Base-by-base conservation (phyloP, 78 protist genomes). In the Goniomonas avonlea region DNA sequence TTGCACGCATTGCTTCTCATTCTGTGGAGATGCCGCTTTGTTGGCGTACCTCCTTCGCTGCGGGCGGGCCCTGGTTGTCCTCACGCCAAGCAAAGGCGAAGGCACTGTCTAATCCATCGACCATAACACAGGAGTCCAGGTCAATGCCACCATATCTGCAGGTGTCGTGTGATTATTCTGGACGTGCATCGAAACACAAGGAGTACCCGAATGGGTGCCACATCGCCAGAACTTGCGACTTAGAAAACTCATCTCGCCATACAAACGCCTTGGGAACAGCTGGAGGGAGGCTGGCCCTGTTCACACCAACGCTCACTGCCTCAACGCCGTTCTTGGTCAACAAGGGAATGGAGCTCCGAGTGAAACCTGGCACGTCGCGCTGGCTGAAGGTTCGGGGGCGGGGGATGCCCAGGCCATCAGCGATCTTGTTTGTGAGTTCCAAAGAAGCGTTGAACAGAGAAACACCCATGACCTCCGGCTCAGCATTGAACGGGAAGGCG, bases 401-500 rank as follows among this genome's bases (percentile, higher is more conserved):
- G 29, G 59, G 9, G 8, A 74, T 70, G 70, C 27, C 27, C 45
- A 74, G 43, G 35, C 20, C 39, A 27, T 53, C 32, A n/a, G 45
- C 79, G 13, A 74, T 15, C 25, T 45, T 23, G 29, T 74, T 15
- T 18, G 15, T 15, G 29, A 15, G 29, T n/a, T 59, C 13, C 29
- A 74, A 15, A 7, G 53, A 65, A 15, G 7, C 35, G 29, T 48
- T 59, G 37, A 74, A 13, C 65, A 74, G 20, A 15, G 7, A 17
- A 17, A 31, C 39, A 13, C 13, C 37, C 25, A 74, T 58, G 31
- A 7, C 61, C 25, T n/a, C 79, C 25, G 53, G 73, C 43, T 74
- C 79, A 17, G 79, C 79, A 13, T 74, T 74, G 56, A 23, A 23
- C 32, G 79, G 61, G 48, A 74, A 74, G 47, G 79, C 79, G 61